Conservation (phyloP, 140 eudicot species). For the Flaveria floridana region DNA sequence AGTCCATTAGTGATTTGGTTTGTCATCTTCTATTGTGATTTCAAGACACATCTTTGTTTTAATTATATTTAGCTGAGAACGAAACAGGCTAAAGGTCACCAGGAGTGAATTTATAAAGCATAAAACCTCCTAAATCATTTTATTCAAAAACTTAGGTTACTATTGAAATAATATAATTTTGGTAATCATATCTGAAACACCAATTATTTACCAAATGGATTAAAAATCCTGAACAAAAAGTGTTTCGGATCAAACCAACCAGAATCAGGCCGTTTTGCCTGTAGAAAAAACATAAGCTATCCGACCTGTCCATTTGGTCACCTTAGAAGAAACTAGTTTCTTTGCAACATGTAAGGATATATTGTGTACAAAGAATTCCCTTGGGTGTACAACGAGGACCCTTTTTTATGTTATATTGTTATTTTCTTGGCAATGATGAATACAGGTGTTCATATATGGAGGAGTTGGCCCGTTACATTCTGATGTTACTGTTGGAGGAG, state of each 20-base stretch:
- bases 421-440: neutral
- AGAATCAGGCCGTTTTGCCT: neutral
- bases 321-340: neutral
- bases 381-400: neutral
- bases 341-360: neutral
- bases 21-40: slow-evolving; percentile 20
- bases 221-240: neutral
- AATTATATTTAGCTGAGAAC: neutral
- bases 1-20: slow-evolving; percentile 75
- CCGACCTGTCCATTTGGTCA: neutral
- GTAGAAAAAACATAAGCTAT: neutral
- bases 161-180: neutral
- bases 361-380: neutral
- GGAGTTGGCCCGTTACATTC: slow-evolving; percentile 93
- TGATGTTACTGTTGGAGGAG: slow-evolving; percentile 83
- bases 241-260: neutral
- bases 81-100: neutral
- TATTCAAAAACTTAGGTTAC: neutral
- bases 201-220: neutral
- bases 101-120: neutral
- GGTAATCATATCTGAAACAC: slow-evolving; percentile 1
- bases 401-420: slow-evolving; percentile 12
- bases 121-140: slow-evolving; percentile 3
- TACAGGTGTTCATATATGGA: slow-evolving; percentile 86
- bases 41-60: slow-evolving; percentile 1